phyloP scores from a whole-genome alignment of 257 asterid species.

The Solanum lycopersicoides region DNA sequence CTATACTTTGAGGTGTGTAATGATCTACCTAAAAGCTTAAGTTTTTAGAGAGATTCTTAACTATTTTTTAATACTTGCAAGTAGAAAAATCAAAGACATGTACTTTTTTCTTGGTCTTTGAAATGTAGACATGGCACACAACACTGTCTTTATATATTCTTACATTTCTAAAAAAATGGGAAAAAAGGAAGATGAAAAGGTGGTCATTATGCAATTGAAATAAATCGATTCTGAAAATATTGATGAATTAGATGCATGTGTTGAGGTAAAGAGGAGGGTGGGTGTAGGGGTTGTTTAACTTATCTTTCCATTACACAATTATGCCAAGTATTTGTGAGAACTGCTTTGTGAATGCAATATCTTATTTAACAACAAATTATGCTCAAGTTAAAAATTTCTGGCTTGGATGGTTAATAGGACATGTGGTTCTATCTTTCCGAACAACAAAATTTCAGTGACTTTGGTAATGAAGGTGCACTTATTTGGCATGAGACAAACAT shows the following conservation, averaged over 20 bases:
- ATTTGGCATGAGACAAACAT: slow-evolving; percentile 92
- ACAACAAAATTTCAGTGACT: slow-evolving; percentile 61
- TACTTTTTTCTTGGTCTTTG: not conserved
- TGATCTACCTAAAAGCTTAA: not conserved
- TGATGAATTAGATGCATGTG: not conserved
- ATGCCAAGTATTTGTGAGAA: not conserved
- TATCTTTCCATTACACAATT: not conserved
- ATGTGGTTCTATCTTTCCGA: slow-evolving; percentile 92
- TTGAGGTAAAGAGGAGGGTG: not conserved
- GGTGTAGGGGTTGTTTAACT: not conserved
- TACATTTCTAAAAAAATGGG: not conserved
- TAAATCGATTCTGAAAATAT: not conserved
- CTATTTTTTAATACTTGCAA: not conserved
- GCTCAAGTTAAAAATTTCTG: not conserved
- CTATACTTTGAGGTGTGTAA: not conserved
- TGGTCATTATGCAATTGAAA: not conserved
- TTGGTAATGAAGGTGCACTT: slow-evolving; percentile 71
- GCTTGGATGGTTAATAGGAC: slow-evolving; percentile 41
- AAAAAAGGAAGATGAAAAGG: not conserved
- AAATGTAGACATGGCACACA: not conserved
- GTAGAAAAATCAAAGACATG: not conserved
- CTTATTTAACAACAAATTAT: not conserved
- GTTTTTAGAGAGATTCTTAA: not conserved
- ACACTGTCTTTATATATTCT: not conserved
- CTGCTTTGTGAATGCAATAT: not conserved